These are phyloP conservation scores for Bretziella fagacearum DNA, from an alignment of 2,329 filamentous ascomycete species.

Conservation along the genomic window DNA sequence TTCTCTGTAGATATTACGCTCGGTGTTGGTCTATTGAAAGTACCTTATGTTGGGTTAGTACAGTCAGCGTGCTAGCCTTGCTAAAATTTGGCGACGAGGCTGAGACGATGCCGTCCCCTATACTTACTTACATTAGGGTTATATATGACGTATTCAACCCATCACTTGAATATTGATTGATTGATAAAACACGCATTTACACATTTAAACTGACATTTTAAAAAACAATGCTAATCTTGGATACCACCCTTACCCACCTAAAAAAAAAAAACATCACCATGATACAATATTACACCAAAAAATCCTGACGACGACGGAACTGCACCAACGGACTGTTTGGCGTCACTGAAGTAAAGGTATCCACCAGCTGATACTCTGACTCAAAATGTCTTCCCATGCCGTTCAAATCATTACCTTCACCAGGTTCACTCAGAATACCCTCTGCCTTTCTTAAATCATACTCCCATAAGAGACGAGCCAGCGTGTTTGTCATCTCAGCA, in stretches of 20 bases:
- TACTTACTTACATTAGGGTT: too few species aligned
- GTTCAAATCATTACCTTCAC: conserved; percentile 31
- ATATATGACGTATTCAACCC: too few species aligned
- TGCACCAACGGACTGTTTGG: conserved; percentile 49
- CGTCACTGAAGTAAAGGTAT: conserved; percentile 59
- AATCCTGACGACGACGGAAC: conserved; percentile 27
- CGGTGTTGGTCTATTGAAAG: too few species aligned
- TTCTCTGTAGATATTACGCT: too few species aligned
- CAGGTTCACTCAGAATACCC: conserved; percentile 28
- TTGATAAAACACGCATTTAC: neutral
- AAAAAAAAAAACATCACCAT: too few species aligned
- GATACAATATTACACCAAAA: too few species aligned
- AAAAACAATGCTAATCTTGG: neutral
- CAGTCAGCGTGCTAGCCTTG: too few species aligned
- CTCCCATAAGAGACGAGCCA: conserved; percentile 43
- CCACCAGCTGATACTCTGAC: conserved; percentile 50
- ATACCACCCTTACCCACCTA: too few species aligned
- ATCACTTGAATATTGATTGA: too few species aligned
- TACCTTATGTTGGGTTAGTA: too few species aligned
- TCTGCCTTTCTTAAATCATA: conserved; percentile 41
- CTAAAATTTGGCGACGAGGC: too few species aligned
- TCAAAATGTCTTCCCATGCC: conserved; percentile 34
- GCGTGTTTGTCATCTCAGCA: conserved; percentile 45
- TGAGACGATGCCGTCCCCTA: too few species aligned
- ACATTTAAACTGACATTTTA: neutral